Percentiles rank a stretch among this genome's conserved stretches.
Evolutionary conservation across 352 stramenopile genomes (phyloP).

Genomic region (Pythium folliculosum): DNA sequence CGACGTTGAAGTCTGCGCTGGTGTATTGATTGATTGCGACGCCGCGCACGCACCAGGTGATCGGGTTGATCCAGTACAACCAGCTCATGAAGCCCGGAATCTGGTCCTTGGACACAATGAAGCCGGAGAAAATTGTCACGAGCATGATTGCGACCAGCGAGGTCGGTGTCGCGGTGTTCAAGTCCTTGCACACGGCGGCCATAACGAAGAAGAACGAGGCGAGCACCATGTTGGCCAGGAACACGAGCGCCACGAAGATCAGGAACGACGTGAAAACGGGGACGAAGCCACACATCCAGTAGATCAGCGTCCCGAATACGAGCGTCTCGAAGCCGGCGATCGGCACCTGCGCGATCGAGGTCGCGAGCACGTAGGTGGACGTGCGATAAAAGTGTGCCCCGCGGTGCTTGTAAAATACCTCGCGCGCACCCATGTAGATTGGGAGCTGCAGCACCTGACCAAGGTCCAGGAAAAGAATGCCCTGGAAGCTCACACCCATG

Average conservation of each 20-base stretch:
- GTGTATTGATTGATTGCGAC: conserved; percentile 35
- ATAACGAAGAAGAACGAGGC: conserved; percentile 50
- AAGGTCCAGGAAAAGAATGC: conserved; percentile 73
- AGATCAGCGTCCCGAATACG: conserved; percentile 66
- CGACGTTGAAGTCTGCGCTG: conserved; percentile 12
- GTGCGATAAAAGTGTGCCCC: conserved; percentile 73
- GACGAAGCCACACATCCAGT: conserved; percentile 71
- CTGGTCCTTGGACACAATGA: conserved; percentile 43
- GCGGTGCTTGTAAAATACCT: conserved; percentile 82
- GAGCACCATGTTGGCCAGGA: conserved; percentile 47
- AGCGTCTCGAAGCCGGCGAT: conserved; percentile 58
- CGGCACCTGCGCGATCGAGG: conserved; percentile 30
- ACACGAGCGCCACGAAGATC: conserved; percentile 37
- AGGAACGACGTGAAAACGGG: conserved; percentile 27
- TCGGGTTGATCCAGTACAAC: conserved; percentile 65
- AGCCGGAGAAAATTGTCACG: conserved; percentile 54
- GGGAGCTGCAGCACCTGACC: conserved; percentile 75
- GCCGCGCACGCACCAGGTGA: conserved; percentile 48
- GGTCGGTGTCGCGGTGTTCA: conserved; percentile 42
- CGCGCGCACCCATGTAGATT: conserved; percentile 57
- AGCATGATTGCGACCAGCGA: conserved; percentile 41
- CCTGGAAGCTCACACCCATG: conserved; percentile 75
- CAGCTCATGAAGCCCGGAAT: conserved; percentile 59
- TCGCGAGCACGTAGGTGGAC: conserved; percentile 59
- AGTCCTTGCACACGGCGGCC: conserved; percentile 27